Conservation (phyloP, 2,329 filamentous ascomycete genomes). For the Shiraia bambusicola region DNA sequence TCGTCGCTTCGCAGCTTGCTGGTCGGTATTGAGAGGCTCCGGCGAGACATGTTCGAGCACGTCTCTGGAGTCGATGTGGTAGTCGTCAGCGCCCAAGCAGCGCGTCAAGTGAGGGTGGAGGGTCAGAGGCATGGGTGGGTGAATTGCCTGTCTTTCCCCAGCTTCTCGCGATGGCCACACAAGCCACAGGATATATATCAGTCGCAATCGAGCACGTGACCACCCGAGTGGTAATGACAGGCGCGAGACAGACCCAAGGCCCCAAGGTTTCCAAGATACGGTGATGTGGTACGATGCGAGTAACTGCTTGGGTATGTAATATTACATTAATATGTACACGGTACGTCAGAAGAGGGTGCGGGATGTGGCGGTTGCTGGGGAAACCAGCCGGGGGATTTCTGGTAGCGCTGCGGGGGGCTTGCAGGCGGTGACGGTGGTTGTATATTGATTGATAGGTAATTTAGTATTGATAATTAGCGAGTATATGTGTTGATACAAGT, state of each 20-base stretch:
- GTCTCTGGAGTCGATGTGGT: conserved; percentile 27
- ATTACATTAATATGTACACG: too few species aligned
- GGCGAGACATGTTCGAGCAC: conserved; percentile 51
- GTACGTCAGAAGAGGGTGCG: conserved; percentile 3
- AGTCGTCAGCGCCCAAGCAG: conserved; percentile 26
- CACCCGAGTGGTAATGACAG: conserved; percentile 4
- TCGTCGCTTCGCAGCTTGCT: conserved; percentile 53
- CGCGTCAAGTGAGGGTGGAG: conserved; percentile 28
- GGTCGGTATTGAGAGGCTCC: conserved; percentile 60
- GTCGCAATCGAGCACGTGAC: conserved; percentile 2
- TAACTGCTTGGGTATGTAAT: too few species aligned
- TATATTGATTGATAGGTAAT: too few species aligned
- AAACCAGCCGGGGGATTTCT: conserved; percentile 9
- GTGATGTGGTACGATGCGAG: too few species aligned
- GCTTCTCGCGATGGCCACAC: too few species aligned
- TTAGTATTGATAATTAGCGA: conserved; percentile 16
- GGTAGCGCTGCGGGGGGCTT: conserved; percentile 12
- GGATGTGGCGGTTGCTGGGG: conserved; percentile 11
- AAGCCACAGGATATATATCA: conserved; percentile 1
- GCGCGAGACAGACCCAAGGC: conserved; percentile 1
- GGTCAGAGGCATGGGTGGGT: conserved; percentile 16
- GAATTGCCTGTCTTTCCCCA: too few species aligned
- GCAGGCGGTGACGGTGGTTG: conserved; percentile 9
- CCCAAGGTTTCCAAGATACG: too few species aligned
- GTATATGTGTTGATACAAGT: conserved; percentile 30